Evolutionary conservation across 208 protist species (phyloP).

Genomic region (Wallacemonas sp.): DNA sequence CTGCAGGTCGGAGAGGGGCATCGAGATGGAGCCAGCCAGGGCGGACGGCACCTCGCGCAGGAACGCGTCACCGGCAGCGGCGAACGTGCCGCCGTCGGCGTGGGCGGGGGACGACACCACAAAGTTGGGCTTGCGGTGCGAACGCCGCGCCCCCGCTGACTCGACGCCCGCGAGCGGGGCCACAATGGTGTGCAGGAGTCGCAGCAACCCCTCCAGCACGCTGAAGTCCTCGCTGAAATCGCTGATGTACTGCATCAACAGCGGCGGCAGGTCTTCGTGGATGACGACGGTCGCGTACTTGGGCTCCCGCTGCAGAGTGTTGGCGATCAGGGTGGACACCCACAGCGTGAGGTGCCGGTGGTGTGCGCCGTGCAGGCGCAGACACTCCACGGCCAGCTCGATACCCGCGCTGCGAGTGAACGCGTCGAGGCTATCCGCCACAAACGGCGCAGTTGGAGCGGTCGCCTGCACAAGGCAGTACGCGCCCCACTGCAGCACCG

Average conservation of each 20-base stretch:
- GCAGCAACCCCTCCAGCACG: conserved; percentile 33
- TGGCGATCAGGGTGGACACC: conserved; percentile 47
- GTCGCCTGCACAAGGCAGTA: conserved; percentile 62
- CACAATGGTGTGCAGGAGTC: conserved; percentile 15
- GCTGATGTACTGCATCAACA: conserved; percentile 44
- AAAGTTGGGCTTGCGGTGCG: neutral
- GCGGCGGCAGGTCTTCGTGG: conserved; percentile 38
- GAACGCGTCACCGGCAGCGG: neutral
- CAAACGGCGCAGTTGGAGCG: conserved; percentile 26
- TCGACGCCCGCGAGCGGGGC: conserved; percentile 6
- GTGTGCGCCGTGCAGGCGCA: conserved; percentile 46
- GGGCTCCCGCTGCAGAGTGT: conserved; percentile 32
- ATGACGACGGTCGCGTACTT: conserved; percentile 38
- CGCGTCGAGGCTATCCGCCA: conserved; percentile 33
- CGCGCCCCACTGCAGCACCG: conserved; percentile 74
- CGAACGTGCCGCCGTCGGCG: neutral
- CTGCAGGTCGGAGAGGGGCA: neutral
- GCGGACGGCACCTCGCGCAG: neutral
- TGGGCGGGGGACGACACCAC: neutral
- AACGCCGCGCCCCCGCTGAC: neutral
- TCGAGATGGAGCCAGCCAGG: neutral
- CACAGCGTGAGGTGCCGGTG: conserved; percentile 45
- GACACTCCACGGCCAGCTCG: conserved; percentile 51
- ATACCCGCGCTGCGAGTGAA: conserved; percentile 51
- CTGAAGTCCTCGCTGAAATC: conserved; percentile 37